Conservation (phyloP, 2,329 filamentous ascomycete species). For the Dissoconium aciculare region DNA sequence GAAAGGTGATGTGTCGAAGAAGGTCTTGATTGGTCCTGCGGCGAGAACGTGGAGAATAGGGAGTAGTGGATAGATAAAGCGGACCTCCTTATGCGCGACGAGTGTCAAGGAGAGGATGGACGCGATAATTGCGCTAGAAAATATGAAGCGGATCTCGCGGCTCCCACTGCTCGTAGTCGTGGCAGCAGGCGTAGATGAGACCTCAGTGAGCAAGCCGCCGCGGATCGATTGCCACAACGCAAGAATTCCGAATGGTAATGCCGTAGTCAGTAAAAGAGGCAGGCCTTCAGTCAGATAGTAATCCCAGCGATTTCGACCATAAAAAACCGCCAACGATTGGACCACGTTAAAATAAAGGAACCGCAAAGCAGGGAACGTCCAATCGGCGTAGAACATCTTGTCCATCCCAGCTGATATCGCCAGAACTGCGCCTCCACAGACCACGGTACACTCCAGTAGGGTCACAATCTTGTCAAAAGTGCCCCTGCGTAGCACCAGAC, state of each 20-base stretch:
- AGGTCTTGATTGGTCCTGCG: conserved; percentile 49
- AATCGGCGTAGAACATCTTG: conserved; percentile 59
- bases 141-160: conserved; percentile 26
- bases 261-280: conserved; percentile 71
- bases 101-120: conserved; percentile 53
- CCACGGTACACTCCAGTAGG: conserved; percentile 7
- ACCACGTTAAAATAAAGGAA: conserved; percentile 86
- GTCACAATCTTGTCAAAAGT: conserved; percentile 6
- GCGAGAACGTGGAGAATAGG: conserved; percentile 73
- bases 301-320: conserved; percentile 77
- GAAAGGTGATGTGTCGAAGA: conserved; percentile 38
- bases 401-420: conserved; percentile 53
- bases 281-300: conserved; percentile 88
- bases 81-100: conserved; percentile 90
- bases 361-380: conserved; percentile 76
- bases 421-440: conserved; percentile 41
- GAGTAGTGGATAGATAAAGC: conserved; percentile 87
- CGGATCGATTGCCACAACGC: conserved; percentile 43
- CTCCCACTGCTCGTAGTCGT: conserved; percentile 14
- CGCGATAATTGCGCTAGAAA: conserved; percentile 42
- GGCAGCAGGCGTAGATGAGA: no score
- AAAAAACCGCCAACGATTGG: conserved; percentile 79
- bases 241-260: conserved; percentile 57
- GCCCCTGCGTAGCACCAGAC: conserved; percentile 34
- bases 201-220: conserved; percentile 1